Conservation (phyloP, 768 basidiomycete species). For the Cyathus striatus region DNA sequence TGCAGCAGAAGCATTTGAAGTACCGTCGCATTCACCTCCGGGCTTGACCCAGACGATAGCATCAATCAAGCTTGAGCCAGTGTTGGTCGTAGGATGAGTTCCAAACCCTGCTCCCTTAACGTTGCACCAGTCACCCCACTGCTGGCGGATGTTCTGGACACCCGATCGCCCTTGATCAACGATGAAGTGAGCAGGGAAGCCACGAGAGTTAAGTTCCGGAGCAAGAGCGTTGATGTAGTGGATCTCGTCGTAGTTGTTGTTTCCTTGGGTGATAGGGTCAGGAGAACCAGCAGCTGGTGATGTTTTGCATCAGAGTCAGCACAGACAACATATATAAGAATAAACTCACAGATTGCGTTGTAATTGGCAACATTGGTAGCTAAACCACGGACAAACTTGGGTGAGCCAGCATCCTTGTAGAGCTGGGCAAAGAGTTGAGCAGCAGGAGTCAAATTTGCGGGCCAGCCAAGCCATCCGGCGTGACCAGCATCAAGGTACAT, state of each 20-base stretch:
- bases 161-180: slow-evolving; percentile 28
- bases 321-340: neutral
- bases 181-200: slow-evolving; percentile 29
- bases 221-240: slow-evolving; percentile 23
- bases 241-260: slow-evolving; percentile 23
- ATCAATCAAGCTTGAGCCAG: neutral
- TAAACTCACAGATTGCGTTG: slow-evolving; percentile 19
- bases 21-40: neutral
- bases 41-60: slow-evolving; percentile 1
- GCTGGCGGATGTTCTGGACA: slow-evolving; percentile 14
- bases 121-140: slow-evolving; percentile 27
- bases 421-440: slow-evolving; percentile 18
- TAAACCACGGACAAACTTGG: slow-evolving; percentile 21
- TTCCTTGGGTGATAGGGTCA: slow-evolving; percentile 16
- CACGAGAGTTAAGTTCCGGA: slow-evolving; percentile 21
- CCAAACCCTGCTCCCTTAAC: slow-evolving; percentile 20
- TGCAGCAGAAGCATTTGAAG: neutral
- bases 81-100: slow-evolving; percentile 2
- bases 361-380: too few relatives aligned
- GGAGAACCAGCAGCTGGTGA: slow-evolving; percentile 9
- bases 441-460: slow-evolving; percentile 22
- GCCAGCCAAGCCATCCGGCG: slow-evolving; percentile 29
- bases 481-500: slow-evolving; percentile 27
- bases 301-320: too few relatives aligned
- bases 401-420: slow-evolving; percentile 18